Base-by-base conservation (phyloP, 2,329 filamentous ascomycete species). In the Colletotrichum sidae region DNA sequence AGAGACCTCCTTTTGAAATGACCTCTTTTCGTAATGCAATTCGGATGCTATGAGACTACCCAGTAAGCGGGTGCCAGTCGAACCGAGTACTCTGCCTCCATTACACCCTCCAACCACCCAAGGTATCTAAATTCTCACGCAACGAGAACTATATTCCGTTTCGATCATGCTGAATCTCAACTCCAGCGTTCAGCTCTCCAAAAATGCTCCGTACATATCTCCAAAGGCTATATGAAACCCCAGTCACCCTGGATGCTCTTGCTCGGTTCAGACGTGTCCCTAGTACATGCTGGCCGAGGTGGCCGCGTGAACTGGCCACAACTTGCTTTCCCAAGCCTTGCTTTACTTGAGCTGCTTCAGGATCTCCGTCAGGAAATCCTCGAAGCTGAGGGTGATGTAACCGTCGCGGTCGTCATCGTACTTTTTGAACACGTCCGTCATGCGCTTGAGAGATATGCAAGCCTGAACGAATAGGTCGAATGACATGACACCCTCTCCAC, bases 341-440 rank as follows among this genome's bases (percentile, higher is more conserved):
- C 25, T 15, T 34, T 79, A 87, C 79, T 83, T 86, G 66, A 89
- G 77, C 78, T 89, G 87, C 75, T 86, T 86, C 69, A 89, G 71
- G 68, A 89, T 88, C 79, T 89, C 90, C 42, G 88, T 90, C 74
- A 94, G 80, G 76, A 94, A 94, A 72, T 94, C 91, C 80, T 94
- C 91, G 72, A 94, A 94, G 75, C 90, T 92, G 58, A 94, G 79
- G 4, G 91, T 94, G 71, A 94, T 92, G 77, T 94, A 98, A 2
- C 96, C 96, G 79, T 98, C 96, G 46, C 96, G 88, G 78, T 99
- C 96, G 73, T 97, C 92, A 72, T 99, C 96, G 77, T 98, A 99
- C 80, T 94, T 95, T 85, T 99, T 99, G 78, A 99, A 99, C 35
- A 97, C 94, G 78, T 99, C 96, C 66, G 96, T 99, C 95, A 99